These are phyloP conservation scores for Clonostachys byssicola DNA, from an alignment of 2,329 filamentous ascomycete genomes.

Conservation along the genomic window DNA sequence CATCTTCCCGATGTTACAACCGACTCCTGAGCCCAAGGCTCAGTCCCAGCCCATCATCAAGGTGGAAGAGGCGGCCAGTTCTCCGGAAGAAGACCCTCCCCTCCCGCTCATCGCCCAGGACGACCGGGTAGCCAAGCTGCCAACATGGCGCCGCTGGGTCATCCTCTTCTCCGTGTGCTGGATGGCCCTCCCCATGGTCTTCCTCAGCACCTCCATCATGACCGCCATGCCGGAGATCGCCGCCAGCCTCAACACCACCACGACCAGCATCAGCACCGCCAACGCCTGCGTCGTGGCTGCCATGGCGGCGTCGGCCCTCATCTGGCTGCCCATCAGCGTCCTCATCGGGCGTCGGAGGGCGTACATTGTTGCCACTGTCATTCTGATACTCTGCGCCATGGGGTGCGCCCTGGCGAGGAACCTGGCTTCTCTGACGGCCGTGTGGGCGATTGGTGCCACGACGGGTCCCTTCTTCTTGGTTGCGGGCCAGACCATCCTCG, in stretches of 20 bases:
- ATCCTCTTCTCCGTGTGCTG: slow-evolving; percentile 11
- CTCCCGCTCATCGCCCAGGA: neutral
- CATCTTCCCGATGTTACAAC: no score
- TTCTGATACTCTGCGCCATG: slow-evolving; percentile 4
- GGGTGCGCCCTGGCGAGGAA: slow-evolving; percentile 5
- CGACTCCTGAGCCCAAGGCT: no score
- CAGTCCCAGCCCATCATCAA: no score
- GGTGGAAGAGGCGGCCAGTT: no score
- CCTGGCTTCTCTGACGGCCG: slow-evolving; percentile 5
- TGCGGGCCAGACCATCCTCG: slow-evolving; percentile 9
- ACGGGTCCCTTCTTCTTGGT: slow-evolving; percentile 9
- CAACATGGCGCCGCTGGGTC: slow-evolving; percentile 4
- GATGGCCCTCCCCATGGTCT: slow-evolving; percentile 8
- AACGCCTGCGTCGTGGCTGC: slow-evolving; percentile 7
- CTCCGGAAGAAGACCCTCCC: no score
- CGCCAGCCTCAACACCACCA: slow-evolving; percentile 1
- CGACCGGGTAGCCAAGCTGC: slow-evolving; percentile 1
- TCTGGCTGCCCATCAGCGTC: slow-evolving; percentile 7
- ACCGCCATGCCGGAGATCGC: slow-evolving; percentile 8
- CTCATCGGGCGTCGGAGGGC: slow-evolving; percentile 5
- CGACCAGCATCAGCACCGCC: slow-evolving; percentile 6
- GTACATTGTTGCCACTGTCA: slow-evolving; percentile 5
- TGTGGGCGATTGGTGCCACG: slow-evolving; percentile 7
- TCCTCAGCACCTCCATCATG: slow-evolving; percentile 7
- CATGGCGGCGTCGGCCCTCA: slow-evolving; percentile 6